Percentiles rank a stretch among this genome's conserved stretches.
phyloP scores from a whole-genome alignment of 768 basidiomycete species.

The Termitomyces sp. region DNA sequence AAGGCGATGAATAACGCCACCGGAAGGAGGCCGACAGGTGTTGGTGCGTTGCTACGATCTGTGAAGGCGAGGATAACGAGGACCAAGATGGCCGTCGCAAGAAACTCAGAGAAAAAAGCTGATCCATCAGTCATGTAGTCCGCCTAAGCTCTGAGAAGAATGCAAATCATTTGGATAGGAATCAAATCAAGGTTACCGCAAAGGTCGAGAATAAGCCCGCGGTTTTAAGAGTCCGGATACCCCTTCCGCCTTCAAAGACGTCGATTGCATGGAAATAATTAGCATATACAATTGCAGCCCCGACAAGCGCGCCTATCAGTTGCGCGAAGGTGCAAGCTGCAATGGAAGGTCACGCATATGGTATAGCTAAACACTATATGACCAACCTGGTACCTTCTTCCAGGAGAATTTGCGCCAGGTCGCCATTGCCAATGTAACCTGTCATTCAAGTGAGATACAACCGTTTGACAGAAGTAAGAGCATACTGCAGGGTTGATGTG shows the following conservation, averaged over 20 bases:
- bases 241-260: constrained; percentile 50
- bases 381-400: constrained; percentile 55
- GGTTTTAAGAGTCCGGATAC: constrained; percentile 48
- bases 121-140: constrained; percentile 31
- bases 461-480: not conserved
- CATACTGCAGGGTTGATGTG: constrained; percentile 35
- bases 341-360: not conserved
- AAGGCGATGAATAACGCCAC: constrained; percentile 52
- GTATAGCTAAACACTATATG: too few species aligned
- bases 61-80: constrained; percentile 48
- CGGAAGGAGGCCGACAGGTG: constrained; percentile 48
- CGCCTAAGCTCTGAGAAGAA: constrained; percentile 2
- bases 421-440: constrained; percentile 61
- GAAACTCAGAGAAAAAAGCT: constrained; percentile 46
- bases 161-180: not conserved
- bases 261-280: constrained; percentile 67
- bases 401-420: constrained; percentile 62
- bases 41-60: constrained; percentile 47
- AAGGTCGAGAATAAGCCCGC: constrained; percentile 57
- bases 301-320: constrained; percentile 54
- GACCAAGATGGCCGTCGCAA: constrained; percentile 53
- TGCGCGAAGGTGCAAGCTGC: constrained; percentile 53
- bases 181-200: constrained; percentile 33
- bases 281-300: constrained; percentile 52
- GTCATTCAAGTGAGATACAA: not conserved